Evolutionary conservation across 169 alveolate species (phyloP), one percentile per base, ranked within the genome.

Genomic region (Amoebophrya sp.): DNA sequence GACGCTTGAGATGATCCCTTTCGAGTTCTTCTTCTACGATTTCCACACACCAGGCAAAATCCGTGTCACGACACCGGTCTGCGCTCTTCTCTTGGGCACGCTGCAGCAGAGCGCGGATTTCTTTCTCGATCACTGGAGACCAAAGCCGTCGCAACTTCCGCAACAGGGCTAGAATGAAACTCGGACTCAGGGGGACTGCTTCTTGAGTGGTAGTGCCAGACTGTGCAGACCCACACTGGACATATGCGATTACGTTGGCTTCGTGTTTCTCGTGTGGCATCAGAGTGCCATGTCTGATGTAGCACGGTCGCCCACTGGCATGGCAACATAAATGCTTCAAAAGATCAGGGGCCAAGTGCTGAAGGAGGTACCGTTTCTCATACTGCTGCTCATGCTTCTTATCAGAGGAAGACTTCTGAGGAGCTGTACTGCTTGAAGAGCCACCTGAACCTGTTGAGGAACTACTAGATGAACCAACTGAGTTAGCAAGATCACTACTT

Each of bases 11-110:
- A n/a, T n/a, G n/a, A n/a, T n/a, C n/a, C 83, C 83, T 1, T 18
- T 1, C 83, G 10, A 65, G 18, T 26, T 65, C 83, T 36, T 65
- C 83, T 26, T 65, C 83, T 10, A 65, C 33, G n/a, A 65, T 65
- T 6, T 29, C 83, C 33, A 65, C 83, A 26, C 33, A 12, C 83
- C 83, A 65, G 33, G 83, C 83, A 36, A 65, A 65, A 1, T 65
- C 39, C 33, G 83, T 65, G 83, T 65, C 83, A 36, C 83, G 83
- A 36, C 83, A 65, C 83, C n/a, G 12, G 2, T 6, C 12, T 36
- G 18, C n/a, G 83, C n/a, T 65, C 83, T 65, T 65, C 83, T 65
- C 83, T 36, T 65, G 83, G 83, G 83, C 83, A 36, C 83, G 83
- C 33, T 65, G 83, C 2, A 65, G 83, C 83, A 65, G 2, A 36